Base-by-base conservation (phyloP, 176 grass and related monocot species). In the Thinopyrum elongatum region DNA sequence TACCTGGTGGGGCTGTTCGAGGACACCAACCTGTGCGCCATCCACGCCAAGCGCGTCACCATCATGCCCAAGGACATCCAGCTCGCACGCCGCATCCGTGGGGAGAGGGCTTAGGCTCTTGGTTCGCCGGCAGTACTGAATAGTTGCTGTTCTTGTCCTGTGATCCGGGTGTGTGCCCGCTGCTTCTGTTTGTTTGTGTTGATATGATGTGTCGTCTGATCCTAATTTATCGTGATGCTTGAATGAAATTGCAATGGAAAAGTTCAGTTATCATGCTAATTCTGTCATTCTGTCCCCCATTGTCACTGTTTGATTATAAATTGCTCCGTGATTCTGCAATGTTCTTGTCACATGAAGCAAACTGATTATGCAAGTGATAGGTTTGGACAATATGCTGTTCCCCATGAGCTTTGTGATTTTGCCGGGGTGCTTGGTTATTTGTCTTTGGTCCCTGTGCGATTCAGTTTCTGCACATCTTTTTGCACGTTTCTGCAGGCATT, bases 11-110 rank as follows among this genome's bases (percentile, higher is more conserved):
- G 90, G 4, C 87, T 95, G 3, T 95, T 92, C 36, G 88, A 95
- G 90, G 93, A 92, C 85, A 90, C 85, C 79, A 95, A 95, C 82
- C 88, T 95, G 33, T 92, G 93, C 73, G 90, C 93, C 79, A 92
- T 95, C 88, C 93, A 95, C 53, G 88, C 93, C 79, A 92, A 95
- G 90, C 83, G 88, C n/a, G 93, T 95, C 66, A 95, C 90, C 79
- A 92, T 95, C 83, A 95, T 95, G 93, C 85, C 88, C 75, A 95
- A 92, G 90, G 93, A 95, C 29, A 88, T 92, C 75, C 93, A 95
- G 88, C 88, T 95, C 15, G 82, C 93, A 0, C 90, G 85, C 8
- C 88, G 93, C 53, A 92, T 95, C 93, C 53, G 88, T 0, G 59
- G 59, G 28, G 77, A 76, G 82, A 16, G 81, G 0, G 81, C 81